Conservation (phyloP, 768 basidiomycete genomes). For the Hemileccinum impolitum region DNA sequence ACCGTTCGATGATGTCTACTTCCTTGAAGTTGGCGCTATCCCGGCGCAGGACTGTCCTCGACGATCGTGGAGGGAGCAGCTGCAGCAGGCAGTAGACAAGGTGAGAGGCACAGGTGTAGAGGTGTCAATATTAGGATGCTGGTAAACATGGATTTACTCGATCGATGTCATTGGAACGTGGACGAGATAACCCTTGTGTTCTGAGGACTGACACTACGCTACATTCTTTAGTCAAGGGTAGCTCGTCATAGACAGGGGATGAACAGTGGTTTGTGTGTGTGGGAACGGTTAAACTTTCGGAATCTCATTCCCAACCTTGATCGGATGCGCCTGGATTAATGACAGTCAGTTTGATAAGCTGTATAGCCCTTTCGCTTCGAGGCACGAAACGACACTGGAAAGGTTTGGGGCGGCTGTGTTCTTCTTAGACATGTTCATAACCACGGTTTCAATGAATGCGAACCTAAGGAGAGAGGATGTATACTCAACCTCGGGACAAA, state of each 20-base stretch:
- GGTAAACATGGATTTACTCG: constrained; percentile 34
- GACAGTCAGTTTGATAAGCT: constrained; percentile 26
- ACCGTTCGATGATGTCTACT: constrained; percentile 61
- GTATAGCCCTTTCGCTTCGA: constrained; percentile 30
- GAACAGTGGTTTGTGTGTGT: too few relatives aligned
- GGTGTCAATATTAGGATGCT: constrained; percentile 44
- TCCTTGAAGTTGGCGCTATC: constrained; percentile 48
- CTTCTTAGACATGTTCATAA: not conserved
- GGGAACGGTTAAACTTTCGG: too few relatives aligned
- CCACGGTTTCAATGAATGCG: not conserved
- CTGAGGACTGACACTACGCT: too few relatives aligned
- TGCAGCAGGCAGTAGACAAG: constrained; percentile 36
- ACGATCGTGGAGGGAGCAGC: constrained; percentile 30
- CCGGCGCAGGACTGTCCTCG: not conserved
- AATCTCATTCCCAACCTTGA: too few relatives aligned
- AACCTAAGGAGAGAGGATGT: constrained; percentile 37
- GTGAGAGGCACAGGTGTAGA: constrained; percentile 34
- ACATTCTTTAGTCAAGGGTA: too few relatives aligned
- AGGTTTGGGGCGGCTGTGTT: constrained; percentile 38
- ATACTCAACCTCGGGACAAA: constrained; percentile 35
- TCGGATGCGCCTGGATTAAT: not conserved
- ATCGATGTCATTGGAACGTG: not conserved
- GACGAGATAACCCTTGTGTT: not conserved
- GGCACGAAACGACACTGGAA: constrained; percentile 38
- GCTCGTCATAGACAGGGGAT: too few relatives aligned